Percentiles rank a stretch among this genome's conserved stretches.
Conservation (phyloP, 176 grass and related monocot genomes). For the Eleusine indica region DNA sequence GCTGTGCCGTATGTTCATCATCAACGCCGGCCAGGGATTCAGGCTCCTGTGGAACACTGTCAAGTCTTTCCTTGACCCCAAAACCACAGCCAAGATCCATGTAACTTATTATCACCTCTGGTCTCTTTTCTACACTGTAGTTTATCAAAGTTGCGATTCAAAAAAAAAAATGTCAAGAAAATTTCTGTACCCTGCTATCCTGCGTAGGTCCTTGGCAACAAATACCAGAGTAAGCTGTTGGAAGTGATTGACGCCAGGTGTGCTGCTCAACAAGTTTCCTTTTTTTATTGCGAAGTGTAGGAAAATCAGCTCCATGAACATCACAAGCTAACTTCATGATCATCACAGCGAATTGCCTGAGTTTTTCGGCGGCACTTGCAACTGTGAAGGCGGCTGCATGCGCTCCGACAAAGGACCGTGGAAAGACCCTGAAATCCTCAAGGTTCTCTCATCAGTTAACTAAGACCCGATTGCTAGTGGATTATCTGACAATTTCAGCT, state of each 20-base stretch:
- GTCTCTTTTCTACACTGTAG: neutral
- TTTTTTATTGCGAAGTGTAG: neutral
- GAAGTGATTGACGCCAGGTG: conserved; percentile 96
- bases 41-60: conserved; percentile 96
- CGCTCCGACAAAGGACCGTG: conserved; percentile 95
- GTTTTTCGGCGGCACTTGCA: conserved; percentile 88
- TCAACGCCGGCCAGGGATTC: conserved; percentile 93
- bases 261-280: neutral
- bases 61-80: conserved; percentile 96
- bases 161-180: neutral
- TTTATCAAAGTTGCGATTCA: neutral
- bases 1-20: conserved; percentile 96
- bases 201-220: conserved; percentile 79
- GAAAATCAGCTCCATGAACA: neutral
- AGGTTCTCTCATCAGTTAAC: conserved; percentile 33
- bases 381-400: conserved; percentile 92
- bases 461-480: neutral
- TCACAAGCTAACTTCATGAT: conserved; percentile 7
- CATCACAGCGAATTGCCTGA: conserved; percentile 78
- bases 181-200: neutral
- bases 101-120: conserved; percentile 37
- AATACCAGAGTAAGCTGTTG: conserved; percentile 93
- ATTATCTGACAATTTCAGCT: neutral
- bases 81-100: conserved; percentile 94
- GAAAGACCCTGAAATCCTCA: conserved; percentile 92